A percentile compares a stretch with the other conserved stretches of the same genome.
Conservation (phyloP, 768 basidiomycete genomes). For the Hysterangium stoloniferum region DNA sequence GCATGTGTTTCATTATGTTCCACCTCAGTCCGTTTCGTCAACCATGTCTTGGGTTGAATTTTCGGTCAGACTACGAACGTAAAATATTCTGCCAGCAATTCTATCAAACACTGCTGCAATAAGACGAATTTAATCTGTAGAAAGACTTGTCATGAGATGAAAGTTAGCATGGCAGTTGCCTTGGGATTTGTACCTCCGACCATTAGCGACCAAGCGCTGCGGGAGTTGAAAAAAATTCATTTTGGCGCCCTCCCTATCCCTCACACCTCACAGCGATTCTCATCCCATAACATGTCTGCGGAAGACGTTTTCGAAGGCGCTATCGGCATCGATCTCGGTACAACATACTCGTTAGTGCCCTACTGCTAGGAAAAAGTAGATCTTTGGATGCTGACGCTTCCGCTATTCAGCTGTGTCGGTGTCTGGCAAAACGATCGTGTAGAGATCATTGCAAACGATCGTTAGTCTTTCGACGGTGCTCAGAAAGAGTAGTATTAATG, state of each 20-base stretch:
- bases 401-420: slow-evolving; percentile 80
- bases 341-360: slow-evolving; percentile 82
- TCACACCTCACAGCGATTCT: slow-evolving; percentile 1
- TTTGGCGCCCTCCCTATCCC: slow-evolving; percentile 8
- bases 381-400: slow-evolving; percentile 8
- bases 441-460: slow-evolving; percentile 97
- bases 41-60: too few relatives aligned
- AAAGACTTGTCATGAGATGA: too few relatives aligned
- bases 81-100: too few relatives aligned
- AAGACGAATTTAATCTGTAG: too few relatives aligned
- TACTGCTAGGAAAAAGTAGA: neutral
- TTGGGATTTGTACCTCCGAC: neutral
- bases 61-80: too few relatives aligned
- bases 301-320: slow-evolving; percentile 95
- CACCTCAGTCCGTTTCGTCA: too few relatives aligned
- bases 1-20: too few relatives aligned
- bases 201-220: neutral
- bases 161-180: neutral
- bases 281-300: slow-evolving; percentile 46
- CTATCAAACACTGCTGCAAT: too few relatives aligned
- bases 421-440: slow-evolving; percentile 99
- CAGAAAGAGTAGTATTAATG: slow-evolving; percentile 5
- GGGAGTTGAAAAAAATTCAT: slow-evolving; percentile 10
- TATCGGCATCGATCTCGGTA: slow-evolving; percentile 94
- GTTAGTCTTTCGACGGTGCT: slow-evolving; percentile 38